These are phyloP conservation scores for Alloteropsis semialata DNA, from an alignment of 176 grass and related monocot genomes.

Conservation along the genomic window DNA sequence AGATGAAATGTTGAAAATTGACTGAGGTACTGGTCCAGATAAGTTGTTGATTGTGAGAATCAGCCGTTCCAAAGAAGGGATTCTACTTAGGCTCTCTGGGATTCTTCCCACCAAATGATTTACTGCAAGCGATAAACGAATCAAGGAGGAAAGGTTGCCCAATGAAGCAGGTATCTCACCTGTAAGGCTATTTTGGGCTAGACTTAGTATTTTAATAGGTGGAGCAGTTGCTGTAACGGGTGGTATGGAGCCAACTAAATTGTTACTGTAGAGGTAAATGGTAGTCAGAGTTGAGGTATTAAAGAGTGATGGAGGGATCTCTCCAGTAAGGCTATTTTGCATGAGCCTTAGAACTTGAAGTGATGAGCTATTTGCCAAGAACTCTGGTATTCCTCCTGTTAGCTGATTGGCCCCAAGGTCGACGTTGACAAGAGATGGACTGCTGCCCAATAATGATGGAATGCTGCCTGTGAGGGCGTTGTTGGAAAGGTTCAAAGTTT, in stretches of 20 bases:
- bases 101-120: slow-evolving; percentile 48
- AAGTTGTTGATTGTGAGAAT: slow-evolving; percentile 38
- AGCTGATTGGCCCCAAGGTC: slow-evolving; percentile 29
- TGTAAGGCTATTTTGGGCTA: slow-evolving; percentile 32
- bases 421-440: slow-evolving; percentile 29
- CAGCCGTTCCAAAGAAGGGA: background rate
- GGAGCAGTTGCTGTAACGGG: background rate
- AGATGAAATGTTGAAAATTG: slow-evolving; percentile 49
- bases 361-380: slow-evolving; percentile 39
- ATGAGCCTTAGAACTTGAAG: slow-evolving; percentile 36
- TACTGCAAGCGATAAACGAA: slow-evolving; percentile 13
- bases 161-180: slow-evolving; percentile 42
- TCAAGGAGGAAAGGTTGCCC: slow-evolving; percentile 41
- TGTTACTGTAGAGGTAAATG: slow-evolving; percentile 36
- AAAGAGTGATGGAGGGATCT: slow-evolving; percentile 38
- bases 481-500: slow-evolving; percentile 1
- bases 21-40: slow-evolving; percentile 30
- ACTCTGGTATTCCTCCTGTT: slow-evolving; percentile 39
- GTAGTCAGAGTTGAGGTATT: slow-evolving; percentile 18
- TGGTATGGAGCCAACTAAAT: slow-evolving; percentile 40
- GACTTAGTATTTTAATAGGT: slow-evolving; percentile 16
- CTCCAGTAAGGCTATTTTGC: slow-evolving; percentile 41
- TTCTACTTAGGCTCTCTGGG: slow-evolving; percentile 38
- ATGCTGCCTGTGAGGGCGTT: slow-evolving; percentile 44
- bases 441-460: slow-evolving; percentile 37